Evolutionary conservation across 1,284 basidiomycete species (phyloP).

Genomic region (Ceratobasidium sp.): DNA sequence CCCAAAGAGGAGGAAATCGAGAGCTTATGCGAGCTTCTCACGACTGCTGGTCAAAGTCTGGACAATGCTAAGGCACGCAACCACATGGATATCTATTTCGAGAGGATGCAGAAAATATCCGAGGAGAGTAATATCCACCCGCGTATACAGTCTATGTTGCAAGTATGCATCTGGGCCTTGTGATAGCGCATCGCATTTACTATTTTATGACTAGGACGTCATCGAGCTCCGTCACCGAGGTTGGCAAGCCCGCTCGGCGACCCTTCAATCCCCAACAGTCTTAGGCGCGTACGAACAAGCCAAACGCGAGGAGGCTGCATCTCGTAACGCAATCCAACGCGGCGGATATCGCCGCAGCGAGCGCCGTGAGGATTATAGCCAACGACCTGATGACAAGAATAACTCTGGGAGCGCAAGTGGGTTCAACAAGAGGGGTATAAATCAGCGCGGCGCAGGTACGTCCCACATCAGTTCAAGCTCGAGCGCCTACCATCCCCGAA

Average conservation of each 20-base stretch:
- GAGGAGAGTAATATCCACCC: conserved; percentile 61
- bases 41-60: conserved; percentile 66
- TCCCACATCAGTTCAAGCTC: too few relatives aligned
- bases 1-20: conserved; percentile 74
- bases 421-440: too few relatives aligned
- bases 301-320: conserved; percentile 63
- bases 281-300: conserved; percentile 81
- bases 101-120: conserved; percentile 61
- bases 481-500: too few relatives aligned
- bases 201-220: conserved; percentile 59
- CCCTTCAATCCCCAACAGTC: conserved; percentile 80
- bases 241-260: conserved; percentile 60
- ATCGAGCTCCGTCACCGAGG: conserved; percentile 62
- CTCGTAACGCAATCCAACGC: conserved; percentile 63
- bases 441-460: too few relatives aligned
- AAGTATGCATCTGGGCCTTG: conserved; percentile 56
- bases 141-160: conserved; percentile 69
- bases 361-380: conserved; percentile 63
- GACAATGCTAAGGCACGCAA: conserved; percentile 61
- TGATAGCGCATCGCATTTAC: background rate
- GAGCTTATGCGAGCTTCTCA: conserved; percentile 67
- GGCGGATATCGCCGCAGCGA: conserved; percentile 91
- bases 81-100: conserved; percentile 67
- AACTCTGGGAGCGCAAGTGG: conserved; percentile 69
- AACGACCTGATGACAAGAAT: conserved; percentile 84